Evolutionary conservation across 371 early-diverging fungal species (phyloP), one percentile per base, ranked within the genome.

Genomic region (Mortierella sp.): DNA sequence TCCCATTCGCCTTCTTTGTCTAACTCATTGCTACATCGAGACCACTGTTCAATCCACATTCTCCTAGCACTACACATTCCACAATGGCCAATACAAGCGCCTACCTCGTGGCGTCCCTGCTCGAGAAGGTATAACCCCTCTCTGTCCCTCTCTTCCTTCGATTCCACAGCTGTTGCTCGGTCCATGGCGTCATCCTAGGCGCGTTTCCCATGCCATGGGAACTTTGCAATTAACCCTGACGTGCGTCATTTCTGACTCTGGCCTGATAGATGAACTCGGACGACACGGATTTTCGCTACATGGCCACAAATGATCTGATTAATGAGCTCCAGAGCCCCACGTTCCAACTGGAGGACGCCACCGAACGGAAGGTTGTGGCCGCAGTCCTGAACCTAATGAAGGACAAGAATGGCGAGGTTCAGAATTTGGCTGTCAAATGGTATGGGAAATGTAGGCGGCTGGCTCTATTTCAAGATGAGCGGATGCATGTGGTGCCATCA

Each of bases 221-320:
- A 70, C 21, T 7, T 2, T 12, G 43, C 25, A 43, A 4, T 16
- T 19, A 62, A 1, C 57, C 14, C 4, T 3, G 44, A 9, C n/a
- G 7, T 43, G n/a, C 26, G n/a, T 56, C 23, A 55, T 7, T 58
- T 25, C 46, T 52, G 28, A 51, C 37, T 5, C 16, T 15, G 23
- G 26, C 37, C 30, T 15, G 15, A 58, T 84, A 94, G 95, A 89
- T 93, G 87, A 80, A 81, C 48, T 87, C 89, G 68, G 83, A 86
- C 51, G 98, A 98, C 85, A 87, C 92, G 57, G 98, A 98, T 84
- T 92, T 95, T 79, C 95, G 98, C 66, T 95, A 91, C 83, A 97
- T 98, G 97, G 97, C 96, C 19, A 72, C 92, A 53, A 92, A 92
- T 67, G 97, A 97, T 84, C 81, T 98, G 66, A 90, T 90, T 70